phyloP scores from a whole-genome alignment of 192 early-diverging fungal genomes.

The Dimargaris verticillata region DNA sequence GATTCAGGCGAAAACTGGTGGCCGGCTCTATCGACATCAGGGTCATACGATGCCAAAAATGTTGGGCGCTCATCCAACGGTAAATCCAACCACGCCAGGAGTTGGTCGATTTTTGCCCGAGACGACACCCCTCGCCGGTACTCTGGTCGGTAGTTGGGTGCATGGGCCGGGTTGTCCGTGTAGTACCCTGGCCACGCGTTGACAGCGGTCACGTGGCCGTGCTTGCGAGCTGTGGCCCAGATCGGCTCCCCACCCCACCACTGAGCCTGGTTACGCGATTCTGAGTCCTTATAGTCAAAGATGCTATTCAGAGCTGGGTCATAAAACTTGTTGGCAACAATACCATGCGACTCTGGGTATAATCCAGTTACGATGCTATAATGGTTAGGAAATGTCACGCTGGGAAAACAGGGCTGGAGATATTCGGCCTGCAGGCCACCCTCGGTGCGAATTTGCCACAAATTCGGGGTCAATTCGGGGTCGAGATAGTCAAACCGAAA shows the following conservation, averaged over 20 bases:
- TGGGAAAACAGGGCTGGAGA: constrained; percentile 30
- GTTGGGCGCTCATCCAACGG: constrained; percentile 48
- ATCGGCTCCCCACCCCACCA: constrained; percentile 92
- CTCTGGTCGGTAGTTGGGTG: constrained; percentile 46
- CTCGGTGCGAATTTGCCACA: constrained; percentile 15
- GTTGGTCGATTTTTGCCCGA: constrained; percentile 33
- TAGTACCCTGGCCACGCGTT: constrained; percentile 78
- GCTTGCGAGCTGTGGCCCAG: constrained; percentile 67
- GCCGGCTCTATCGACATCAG: constrained; percentile 63
- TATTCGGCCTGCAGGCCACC: constrained; percentile 26
- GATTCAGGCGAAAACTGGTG: constrained; percentile 58
- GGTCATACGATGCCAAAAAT: constrained; percentile 59
- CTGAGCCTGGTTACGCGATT: constrained; percentile 35
- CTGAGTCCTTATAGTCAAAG: constrained; percentile 58
- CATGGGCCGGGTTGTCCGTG: constrained; percentile 27
- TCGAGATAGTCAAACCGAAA: constrained; percentile 70
- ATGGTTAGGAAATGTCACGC: constrained; percentile 86
- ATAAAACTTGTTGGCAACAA: constrained; percentile 69
- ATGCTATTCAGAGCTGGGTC: constrained; percentile 47
- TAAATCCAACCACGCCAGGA: constrained; percentile 63
- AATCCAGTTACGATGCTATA: constrained; percentile 82
- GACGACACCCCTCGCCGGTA: constrained; percentile 30
- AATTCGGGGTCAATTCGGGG: constrained; percentile 50
- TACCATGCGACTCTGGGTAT: constrained; percentile 83
- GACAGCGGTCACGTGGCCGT: constrained; percentile 48